A percentile compares a stretch with the other conserved stretches of the same genome.
These are phyloP conservation scores for Gaertneriomyces semiglobifer DNA, from an alignment of 192 early-diverging fungal genomes.

Conservation along the genomic window DNA sequence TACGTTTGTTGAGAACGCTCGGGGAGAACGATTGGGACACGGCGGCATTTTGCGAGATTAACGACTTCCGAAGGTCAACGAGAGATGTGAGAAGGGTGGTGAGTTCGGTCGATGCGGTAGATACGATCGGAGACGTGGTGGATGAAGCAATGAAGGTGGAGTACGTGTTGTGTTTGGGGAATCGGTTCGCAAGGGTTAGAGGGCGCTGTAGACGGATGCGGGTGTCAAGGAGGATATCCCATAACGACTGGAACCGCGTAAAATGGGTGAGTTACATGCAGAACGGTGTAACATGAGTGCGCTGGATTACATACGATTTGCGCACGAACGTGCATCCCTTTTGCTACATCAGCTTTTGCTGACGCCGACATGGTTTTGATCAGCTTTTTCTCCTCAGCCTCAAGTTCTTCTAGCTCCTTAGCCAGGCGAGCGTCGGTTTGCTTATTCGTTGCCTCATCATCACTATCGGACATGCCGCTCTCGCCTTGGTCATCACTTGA, in stretches of 20 bases:
- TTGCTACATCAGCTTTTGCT: constrained; percentile 76
- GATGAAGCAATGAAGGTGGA: constrained; percentile 12
- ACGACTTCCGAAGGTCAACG: constrained; percentile 35
- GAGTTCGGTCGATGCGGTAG: constrained; percentile 28
- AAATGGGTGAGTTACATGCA: neutral
- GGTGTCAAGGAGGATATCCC: constrained; percentile 79
- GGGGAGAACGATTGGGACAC: constrained; percentile 5
- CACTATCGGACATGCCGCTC: neutral
- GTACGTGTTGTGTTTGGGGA: constrained; percentile 59
- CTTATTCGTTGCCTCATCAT: constrained; percentile 2
- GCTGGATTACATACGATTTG: constrained; percentile 65
- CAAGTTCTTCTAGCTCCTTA: constrained; percentile 66
- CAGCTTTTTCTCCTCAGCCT: constrained; percentile 81
- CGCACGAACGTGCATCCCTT: constrained; percentile 84
- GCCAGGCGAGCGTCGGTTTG: constrained; percentile 18
- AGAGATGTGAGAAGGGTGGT: constrained; percentile 39
- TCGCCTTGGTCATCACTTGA: constrained; percentile 37
- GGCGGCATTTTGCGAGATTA: constrained; percentile 29
- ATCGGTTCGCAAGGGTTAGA: constrained; percentile 69
- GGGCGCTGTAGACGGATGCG: constrained; percentile 85
- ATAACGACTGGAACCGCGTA: constrained; percentile 51
- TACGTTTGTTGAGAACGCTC: constrained; percentile 18
- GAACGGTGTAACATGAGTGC: neutral
- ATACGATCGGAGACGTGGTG: constrained; percentile 7
- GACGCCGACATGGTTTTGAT: constrained; percentile 72